These are phyloP conservation scores for Tilletia horrida DNA, from an alignment of 1,284 basidiomycete species.

Conservation along the genomic window DNA sequence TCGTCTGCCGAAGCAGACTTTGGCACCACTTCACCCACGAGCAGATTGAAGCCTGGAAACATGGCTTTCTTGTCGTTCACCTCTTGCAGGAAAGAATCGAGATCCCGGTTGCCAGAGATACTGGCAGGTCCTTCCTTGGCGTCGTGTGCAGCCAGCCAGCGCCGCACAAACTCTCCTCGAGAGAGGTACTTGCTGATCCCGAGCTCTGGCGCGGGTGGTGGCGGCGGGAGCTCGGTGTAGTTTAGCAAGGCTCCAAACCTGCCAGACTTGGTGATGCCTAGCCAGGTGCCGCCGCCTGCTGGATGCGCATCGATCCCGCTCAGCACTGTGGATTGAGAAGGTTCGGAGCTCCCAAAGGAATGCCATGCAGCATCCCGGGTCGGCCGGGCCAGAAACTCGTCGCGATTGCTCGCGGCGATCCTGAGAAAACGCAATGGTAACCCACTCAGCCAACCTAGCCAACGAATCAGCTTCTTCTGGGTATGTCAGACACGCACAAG, in stretches of 20 bases:
- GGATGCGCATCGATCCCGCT: constrained; percentile 33
- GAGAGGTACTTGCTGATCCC: constrained; percentile 28
- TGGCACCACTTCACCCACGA: constrained; percentile 36
- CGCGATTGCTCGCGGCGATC: constrained; percentile 41
- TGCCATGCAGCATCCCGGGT: constrained; percentile 39
- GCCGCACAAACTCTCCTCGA: constrained; percentile 32
- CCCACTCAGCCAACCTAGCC: too few species aligned
- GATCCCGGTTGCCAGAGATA: not conserved
- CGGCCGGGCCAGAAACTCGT: constrained; percentile 40
- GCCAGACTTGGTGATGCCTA: constrained; percentile 36
- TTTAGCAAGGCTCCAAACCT: constrained; percentile 41
- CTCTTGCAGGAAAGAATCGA: constrained; percentile 20
- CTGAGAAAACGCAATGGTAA: too few species aligned
- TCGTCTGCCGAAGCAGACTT: not conserved
- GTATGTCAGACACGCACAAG: constrained; percentile 15
- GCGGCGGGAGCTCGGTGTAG: constrained; percentile 33
- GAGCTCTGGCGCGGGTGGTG: constrained; percentile 23
- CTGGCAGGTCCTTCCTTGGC: not conserved
- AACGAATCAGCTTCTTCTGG: not conserved
- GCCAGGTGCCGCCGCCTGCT: constrained; percentile 44
- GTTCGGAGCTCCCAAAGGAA: constrained; percentile 21
- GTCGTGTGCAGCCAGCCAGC: constrained; percentile 27
- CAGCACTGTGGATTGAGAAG: constrained; percentile 21
- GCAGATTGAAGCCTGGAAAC: constrained; percentile 42
- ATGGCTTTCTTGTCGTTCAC: constrained; percentile 21